Base-by-base conservation (phyloP, 306 rosid genomes). In the Pyrus communis region DNA sequence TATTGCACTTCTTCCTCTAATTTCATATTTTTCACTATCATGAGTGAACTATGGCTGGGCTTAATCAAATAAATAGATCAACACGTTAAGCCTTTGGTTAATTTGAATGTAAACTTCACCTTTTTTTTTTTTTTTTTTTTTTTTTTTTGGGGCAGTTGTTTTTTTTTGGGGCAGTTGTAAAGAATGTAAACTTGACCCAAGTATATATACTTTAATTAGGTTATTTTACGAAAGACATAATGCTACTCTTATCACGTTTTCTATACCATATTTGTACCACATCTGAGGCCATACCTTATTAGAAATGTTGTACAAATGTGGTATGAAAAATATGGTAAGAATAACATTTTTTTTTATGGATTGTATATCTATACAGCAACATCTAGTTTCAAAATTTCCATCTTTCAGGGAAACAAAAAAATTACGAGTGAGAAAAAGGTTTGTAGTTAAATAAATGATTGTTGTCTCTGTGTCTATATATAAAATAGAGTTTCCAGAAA, bases 341-440 rank as follows among this genome's bases (percentile, higher is more conserved):
- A 9, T 13, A 11, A 14, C 19, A 49, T 35, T 31, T 35, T 6
- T 6, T 35, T 2, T 35, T 35, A 6, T 35, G 40, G 40, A 35
- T 35, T 35, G 7, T 35, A 35, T 35, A 35, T 35, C 40, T 35
- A 35, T 35, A 35, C 9, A 35, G 9, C 40, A 35, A 35, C 40
- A 35, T 35, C 40, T 35, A 35, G 7, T 35, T 35, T 7, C 40
- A 35, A 35, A 35, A 6, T 35, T 35, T 35, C 9, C 40, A 35
- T 35, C 7, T 35, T 35, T 35, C 9, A 6, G 9, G 9, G 8
- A 31, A 31, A 35, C 27, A 12, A 51, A 82, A 27, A 17, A 68
- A 42, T 75, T 54, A 43, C 69, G 63, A 55, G 28, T 63, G 78
- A 84, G 81, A 68, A 30, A 42, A 74, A 84, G 82, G 87, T 84